Conservation (phyloP, 768 basidiomycete species). For the Vishniacozyma victoriae region DNA sequence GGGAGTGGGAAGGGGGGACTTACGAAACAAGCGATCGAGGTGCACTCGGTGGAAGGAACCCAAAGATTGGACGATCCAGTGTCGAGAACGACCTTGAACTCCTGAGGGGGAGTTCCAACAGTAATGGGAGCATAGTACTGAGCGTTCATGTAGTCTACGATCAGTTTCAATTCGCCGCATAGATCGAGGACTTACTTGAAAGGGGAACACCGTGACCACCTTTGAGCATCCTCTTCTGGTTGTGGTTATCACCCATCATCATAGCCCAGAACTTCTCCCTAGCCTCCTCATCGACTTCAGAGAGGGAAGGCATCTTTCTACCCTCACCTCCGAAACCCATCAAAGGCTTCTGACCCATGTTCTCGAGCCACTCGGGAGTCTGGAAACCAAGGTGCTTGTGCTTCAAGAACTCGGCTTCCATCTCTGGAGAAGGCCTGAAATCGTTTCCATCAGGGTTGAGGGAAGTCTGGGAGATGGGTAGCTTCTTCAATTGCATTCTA, state of each 20-base stretch:
- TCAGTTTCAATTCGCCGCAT: not conserved
- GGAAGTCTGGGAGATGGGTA: constrained; percentile 52
- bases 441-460: constrained; percentile 55
- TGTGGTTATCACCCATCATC: constrained; percentile 19
- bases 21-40: constrained; percentile 47
- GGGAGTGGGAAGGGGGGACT: constrained; percentile 9
- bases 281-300: constrained; percentile 54
- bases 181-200: constrained; percentile 63
- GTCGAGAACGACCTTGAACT: constrained; percentile 93
- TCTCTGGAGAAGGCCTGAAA: constrained; percentile 49
- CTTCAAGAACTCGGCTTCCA: constrained; percentile 73
- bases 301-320: constrained; percentile 54
- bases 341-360: constrained; percentile 58
- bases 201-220: constrained; percentile 84
- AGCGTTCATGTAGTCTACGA: constrained; percentile 90
- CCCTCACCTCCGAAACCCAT: constrained; percentile 70
- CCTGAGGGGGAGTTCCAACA: constrained; percentile 76
- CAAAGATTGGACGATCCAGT: constrained; percentile 75
- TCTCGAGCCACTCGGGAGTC: constrained; percentile 39
- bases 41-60: constrained; percentile 59
- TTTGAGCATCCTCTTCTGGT: constrained; percentile 47
- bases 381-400: constrained; percentile 76
- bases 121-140: constrained; percentile 89
- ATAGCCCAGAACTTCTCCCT: constrained; percentile 53
- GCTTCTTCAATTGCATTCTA: constrained; percentile 85